Evolutionary conservation across 129 eudicot species (phyloP).

Genomic region (Escallonia rubra): DNA sequence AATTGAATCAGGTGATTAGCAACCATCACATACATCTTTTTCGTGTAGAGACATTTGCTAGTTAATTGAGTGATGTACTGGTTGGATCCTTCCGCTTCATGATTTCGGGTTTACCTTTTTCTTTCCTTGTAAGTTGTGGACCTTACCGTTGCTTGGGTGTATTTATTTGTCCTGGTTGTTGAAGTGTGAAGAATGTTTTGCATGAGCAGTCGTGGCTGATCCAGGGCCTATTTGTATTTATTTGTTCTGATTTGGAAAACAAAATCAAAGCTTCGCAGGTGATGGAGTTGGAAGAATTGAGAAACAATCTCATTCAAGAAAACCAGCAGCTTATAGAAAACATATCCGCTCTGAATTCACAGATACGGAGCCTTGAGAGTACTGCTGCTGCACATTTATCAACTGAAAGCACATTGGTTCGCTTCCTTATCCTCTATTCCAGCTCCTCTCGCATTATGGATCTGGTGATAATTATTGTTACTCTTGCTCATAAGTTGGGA

Average conservation of each 20-base stretch:
- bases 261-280: conserved; percentile 83
- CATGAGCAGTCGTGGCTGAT: neutral
- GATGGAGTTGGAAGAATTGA: conserved; percentile 52
- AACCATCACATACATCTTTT: too few species aligned
- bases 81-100: too few species aligned
- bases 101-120: too few species aligned
- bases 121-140: neutral
- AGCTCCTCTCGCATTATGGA: neutral
- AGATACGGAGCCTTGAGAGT: conserved; percentile 43
- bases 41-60: too few species aligned
- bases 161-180: neutral
- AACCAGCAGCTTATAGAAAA: conserved; percentile 49
- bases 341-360: conserved; percentile 43
- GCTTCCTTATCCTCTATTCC: conserved; percentile 11
- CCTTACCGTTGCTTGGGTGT: neutral
- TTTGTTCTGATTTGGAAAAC: conserved; percentile 51
- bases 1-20: too few species aligned
- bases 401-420: conserved; percentile 27
- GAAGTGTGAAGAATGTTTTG: neutral
- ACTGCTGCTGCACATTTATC: conserved; percentile 33
- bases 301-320: conserved; percentile 42
- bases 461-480: neutral
- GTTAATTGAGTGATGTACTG: too few species aligned
- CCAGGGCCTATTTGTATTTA: conserved; percentile 3
- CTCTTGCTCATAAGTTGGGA: neutral